Evolutionary conservation across 2,329 filamentous ascomycete species (phyloP).

Genomic region (Coleophoma cylindrospora): DNA sequence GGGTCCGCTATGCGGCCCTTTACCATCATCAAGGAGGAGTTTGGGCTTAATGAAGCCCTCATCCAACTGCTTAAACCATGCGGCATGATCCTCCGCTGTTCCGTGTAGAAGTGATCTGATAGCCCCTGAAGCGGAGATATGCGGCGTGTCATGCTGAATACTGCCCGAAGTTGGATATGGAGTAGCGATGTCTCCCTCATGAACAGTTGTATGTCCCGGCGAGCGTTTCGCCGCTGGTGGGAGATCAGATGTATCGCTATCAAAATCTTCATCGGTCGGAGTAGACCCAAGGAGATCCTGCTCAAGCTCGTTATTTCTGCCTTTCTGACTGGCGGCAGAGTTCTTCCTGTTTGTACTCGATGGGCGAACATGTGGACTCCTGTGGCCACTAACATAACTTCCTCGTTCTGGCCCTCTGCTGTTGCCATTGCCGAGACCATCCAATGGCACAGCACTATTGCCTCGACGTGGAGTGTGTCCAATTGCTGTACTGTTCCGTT

Average conservation of each 20-base stretch:
- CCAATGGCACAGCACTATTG: slow-evolving; percentile 43
- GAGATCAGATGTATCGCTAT: slow-evolving; percentile 62
- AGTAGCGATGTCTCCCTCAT: slow-evolving; percentile 7
- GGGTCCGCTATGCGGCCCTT: slow-evolving; percentile 21
- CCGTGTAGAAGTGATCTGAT: slow-evolving; percentile 75
- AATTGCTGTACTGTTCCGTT: slow-evolving; percentile 68
- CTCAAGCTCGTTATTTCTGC: slow-evolving; percentile 42
- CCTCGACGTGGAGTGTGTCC: slow-evolving; percentile 69
- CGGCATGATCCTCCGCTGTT: slow-evolving; percentile 79
- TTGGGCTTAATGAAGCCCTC: slow-evolving; percentile 95
- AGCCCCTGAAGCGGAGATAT: slow-evolving; percentile 64
- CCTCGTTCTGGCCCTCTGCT: slow-evolving; percentile 25
- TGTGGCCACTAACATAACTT: slow-evolving; percentile 31
- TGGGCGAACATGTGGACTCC: slow-evolving; percentile 26
- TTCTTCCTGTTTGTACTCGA: slow-evolving; percentile 49
- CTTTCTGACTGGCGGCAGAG: slow-evolving; percentile 30
- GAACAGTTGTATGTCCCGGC: slow-evolving; percentile 10
- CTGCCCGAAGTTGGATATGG: slow-evolving; percentile 27
- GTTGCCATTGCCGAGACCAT: slow-evolving; percentile 52
- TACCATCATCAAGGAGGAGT: slow-evolving; percentile 69
- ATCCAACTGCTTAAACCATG: slow-evolving; percentile 86
- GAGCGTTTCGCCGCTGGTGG: slow-evolving; percentile 49
- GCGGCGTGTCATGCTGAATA: slow-evolving; percentile 24
- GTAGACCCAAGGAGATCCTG: slow-evolving; percentile 46
- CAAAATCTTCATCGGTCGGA: slow-evolving; percentile 52